Percentiles rank a stretch among this genome's conserved stretches.
These are phyloP conservation scores for Leptographium procerum DNA, from an alignment of 2,329 filamentous ascomycete genomes.

Conservation along the genomic window DNA sequence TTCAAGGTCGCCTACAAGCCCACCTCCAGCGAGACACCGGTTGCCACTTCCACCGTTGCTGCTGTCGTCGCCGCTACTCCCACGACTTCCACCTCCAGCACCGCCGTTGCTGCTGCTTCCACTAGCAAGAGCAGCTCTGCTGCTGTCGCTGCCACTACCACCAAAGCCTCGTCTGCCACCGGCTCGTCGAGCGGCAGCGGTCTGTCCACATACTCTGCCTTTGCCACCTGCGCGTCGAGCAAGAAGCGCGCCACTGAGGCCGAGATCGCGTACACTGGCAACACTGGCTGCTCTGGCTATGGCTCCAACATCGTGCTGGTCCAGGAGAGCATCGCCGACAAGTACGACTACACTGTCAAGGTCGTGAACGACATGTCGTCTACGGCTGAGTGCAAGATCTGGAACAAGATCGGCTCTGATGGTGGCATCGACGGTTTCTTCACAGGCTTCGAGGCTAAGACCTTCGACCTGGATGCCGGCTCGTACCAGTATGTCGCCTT, in stretches of 20 bases:
- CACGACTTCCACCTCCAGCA: constrained; percentile 3
- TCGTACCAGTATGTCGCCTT: constrained; percentile 30
- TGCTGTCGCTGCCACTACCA: constrained; percentile 6
- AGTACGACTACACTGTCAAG: constrained; percentile 33
- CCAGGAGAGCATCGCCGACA: constrained; percentile 19
- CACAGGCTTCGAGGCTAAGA: constrained; percentile 23
- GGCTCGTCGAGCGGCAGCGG: constrained; percentile 2
- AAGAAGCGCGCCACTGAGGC: constrained; percentile 32
- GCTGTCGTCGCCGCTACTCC: neutral
- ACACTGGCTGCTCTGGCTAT: constrained; percentile 30
- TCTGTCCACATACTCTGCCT: constrained; percentile 17
- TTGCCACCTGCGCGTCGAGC: constrained; percentile 22
- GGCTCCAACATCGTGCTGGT: constrained; percentile 43
- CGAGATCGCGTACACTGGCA: constrained; percentile 36
- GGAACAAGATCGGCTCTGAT: constrained; percentile 40
- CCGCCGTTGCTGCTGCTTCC: neutral
- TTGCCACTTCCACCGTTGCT: neutral
- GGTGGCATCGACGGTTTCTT: constrained; percentile 37
- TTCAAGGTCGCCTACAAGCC: constrained; percentile 19
- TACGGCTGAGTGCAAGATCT: constrained; percentile 29
- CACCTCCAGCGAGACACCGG: constrained; percentile 9
- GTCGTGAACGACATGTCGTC: constrained; percentile 24
- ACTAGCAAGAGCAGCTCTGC: constrained; percentile 4
- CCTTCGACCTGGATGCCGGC: constrained; percentile 28
- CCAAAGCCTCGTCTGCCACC: neutral